phyloP scores from a whole-genome alignment of 129 eudicot genomes.

The Artemisia argyi region DNA sequence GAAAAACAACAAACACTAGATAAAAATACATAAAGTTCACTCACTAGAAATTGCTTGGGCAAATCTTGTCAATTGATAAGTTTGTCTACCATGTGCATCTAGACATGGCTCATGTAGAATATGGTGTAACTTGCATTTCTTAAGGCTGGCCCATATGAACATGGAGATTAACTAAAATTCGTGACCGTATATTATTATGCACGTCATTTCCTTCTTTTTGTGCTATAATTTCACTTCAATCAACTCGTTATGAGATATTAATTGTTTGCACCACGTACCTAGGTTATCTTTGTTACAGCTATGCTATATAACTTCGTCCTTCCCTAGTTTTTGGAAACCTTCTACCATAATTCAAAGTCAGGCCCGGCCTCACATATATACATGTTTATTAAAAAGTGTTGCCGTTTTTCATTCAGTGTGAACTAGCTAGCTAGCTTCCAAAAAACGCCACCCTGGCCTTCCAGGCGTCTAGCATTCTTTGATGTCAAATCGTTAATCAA shows the following conservation, averaged over 20 bases:
- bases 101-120: conserved; percentile 23
- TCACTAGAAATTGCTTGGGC: conserved; percentile 11
- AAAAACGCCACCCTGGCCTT: too few relatives aligned
- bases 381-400: too few relatives aligned
- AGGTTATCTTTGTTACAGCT: neutral
- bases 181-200: conserved; percentile 9
- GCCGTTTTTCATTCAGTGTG: too few relatives aligned
- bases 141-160: conserved; percentile 31
- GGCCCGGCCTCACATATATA: too few relatives aligned
- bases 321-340: too few relatives aligned
- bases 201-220: conserved; percentile 8
- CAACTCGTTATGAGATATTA: too few relatives aligned
- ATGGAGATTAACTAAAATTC: conserved; percentile 25
- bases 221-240: too few relatives aligned
- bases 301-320: neutral
- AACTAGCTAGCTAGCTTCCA: too few relatives aligned
- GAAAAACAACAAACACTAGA: conserved; percentile 7
- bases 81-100: conserved; percentile 38
- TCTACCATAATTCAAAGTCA: too few relatives aligned
- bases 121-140: conserved; percentile 20
- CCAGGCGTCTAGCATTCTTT: too few relatives aligned
- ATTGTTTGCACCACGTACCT: too few relatives aligned
- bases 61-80: conserved; percentile 26
- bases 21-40: neutral
- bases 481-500: too few relatives aligned